phyloP scores from a whole-genome alignment of 2,329 filamentous ascomycete genomes.

The Paecilomyces dactylethromorphus region DNA sequence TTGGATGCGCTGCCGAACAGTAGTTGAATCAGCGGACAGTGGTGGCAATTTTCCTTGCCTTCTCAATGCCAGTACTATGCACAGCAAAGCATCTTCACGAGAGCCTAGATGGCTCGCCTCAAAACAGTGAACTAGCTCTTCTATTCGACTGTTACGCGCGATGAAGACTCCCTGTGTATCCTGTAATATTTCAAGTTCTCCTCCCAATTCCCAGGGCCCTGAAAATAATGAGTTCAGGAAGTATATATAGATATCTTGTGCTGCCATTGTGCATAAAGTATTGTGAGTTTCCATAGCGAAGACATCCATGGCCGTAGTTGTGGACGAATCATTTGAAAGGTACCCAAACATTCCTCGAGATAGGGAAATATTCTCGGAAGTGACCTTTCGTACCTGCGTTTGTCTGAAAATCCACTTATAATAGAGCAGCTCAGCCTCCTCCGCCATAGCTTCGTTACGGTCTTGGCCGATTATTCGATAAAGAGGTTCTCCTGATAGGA shows the following conservation, averaged over 20 bases:
- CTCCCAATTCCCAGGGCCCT: slow-evolving; percentile 8
- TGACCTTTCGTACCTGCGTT: slow-evolving; percentile 14
- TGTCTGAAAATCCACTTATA: slow-evolving; percentile 27
- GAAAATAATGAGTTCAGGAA: slow-evolving; percentile 16
- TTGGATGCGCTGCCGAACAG: slow-evolving; percentile 8
- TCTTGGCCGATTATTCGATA: slow-evolving; percentile 16
- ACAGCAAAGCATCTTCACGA: slow-evolving; percentile 24
- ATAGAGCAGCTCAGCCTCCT: slow-evolving; percentile 19
- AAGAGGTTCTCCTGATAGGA: slow-evolving; percentile 8
- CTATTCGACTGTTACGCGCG: slow-evolving; percentile 13
- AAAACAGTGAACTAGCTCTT: slow-evolving; percentile 19
- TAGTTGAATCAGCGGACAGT: slow-evolving; percentile 12
- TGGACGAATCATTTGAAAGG: slow-evolving; percentile 1
- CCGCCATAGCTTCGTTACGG: slow-evolving; percentile 10
- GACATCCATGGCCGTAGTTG: slow-evolving; percentile 9
- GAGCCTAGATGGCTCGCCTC: slow-evolving; percentile 16
- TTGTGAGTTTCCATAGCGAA: slow-evolving; percentile 17
- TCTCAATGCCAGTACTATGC: slow-evolving; percentile 21
- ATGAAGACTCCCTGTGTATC: slow-evolving; percentile 9
- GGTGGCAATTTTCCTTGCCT: slow-evolving; percentile 12
- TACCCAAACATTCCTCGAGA: slow-evolving; percentile 15
- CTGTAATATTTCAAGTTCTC: slow-evolving; percentile 10
- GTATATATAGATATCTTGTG: slow-evolving; percentile 27
- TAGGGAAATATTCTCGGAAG: slow-evolving; percentile 10
- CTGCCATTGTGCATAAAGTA: slow-evolving; percentile 18